Evolutionary conservation across 805 yeast genomes (phyloP).

Genomic region (Isabelozyma heimii): DNA sequence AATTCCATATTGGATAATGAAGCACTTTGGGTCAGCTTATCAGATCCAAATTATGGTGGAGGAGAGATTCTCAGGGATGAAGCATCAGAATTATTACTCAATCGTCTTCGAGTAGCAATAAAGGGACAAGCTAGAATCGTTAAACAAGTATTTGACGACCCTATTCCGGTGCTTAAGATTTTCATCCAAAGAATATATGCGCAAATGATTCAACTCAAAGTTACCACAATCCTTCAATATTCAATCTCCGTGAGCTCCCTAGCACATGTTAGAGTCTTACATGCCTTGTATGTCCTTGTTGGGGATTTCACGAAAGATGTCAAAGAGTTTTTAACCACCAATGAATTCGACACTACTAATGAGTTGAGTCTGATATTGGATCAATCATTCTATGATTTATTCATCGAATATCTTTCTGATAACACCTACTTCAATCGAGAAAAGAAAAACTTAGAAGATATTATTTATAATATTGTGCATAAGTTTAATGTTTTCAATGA

Average conservation of each 20-base stretch:
- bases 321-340: conserved; percentile 53
- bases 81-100: conserved; percentile 50
- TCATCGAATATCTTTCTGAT: conserved; percentile 65
- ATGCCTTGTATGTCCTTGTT: conserved; percentile 59
- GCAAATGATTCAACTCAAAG: conserved; percentile 59
- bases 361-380: conserved; percentile 56
- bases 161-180: conserved; percentile 63
- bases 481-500: conserved; percentile 42
- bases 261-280: conserved; percentile 74
- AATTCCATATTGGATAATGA: conserved; percentile 39
- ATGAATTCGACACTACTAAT: conserved; percentile 46
- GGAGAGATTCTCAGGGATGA: conserved; percentile 49
- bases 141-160: conserved; percentile 67
- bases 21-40: conserved; percentile 54
- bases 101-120: conserved; percentile 53
- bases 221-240: conserved; percentile 56
- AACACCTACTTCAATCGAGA: conserved; percentile 70
- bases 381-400: conserved; percentile 69
- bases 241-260: conserved; percentile 63
- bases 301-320: conserved; percentile 62
- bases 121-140: conserved; percentile 73
- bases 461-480: conserved; percentile 44
- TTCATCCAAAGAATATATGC: conserved; percentile 77
- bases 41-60: conserved; percentile 53
- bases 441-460: conserved; percentile 60